These are phyloP conservation scores for Saccharomycodes ludwigii DNA, from an alignment of 805 yeast genomes.

Conservation along the genomic window DNA sequence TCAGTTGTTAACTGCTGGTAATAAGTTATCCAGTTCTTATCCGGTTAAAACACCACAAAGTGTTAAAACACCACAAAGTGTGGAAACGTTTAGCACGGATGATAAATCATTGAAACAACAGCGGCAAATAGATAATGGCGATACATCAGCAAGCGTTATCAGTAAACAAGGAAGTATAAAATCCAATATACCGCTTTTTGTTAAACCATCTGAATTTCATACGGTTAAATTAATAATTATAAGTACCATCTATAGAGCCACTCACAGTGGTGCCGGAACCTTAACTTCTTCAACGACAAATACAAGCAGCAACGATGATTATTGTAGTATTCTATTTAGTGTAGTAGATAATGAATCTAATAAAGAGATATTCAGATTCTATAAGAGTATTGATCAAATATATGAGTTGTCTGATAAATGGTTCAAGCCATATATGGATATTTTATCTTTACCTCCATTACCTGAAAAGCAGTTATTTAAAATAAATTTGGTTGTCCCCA, in stretches of 20 bases:
- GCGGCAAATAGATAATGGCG: background rate
- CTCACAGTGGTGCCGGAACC: constrained; percentile 12
- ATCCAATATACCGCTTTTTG: constrained; percentile 36
- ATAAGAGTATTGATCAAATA: constrained; percentile 53
- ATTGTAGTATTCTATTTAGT: constrained; percentile 48
- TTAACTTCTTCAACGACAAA: background rate
- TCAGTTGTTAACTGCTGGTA: too few species aligned
- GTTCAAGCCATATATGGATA: constrained; percentile 39
- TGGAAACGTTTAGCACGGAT: background rate
- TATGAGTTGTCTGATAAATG: constrained; percentile 46
- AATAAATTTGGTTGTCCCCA: constrained; percentile 38
- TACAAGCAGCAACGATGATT: constrained; percentile 33
- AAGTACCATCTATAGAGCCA: constrained; percentile 32
- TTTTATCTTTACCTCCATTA: constrained; percentile 37
- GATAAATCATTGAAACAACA: constrained; percentile 1
- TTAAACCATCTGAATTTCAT: constrained; percentile 46
- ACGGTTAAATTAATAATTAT: constrained; percentile 36
- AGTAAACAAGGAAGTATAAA: constrained; percentile 7
- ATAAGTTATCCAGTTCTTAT: constrained; percentile 3
- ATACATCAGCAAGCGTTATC: constrained; percentile 2
- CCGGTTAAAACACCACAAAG: constrained; percentile 1
- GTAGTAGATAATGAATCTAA: constrained; percentile 48
- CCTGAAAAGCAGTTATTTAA: constrained; percentile 54
- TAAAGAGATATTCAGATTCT: constrained; percentile 64
- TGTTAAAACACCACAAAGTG: background rate